Percentiles rank a stretch among this genome's conserved stretches.
These are phyloP conservation scores for Curvularia sp. DNA, from an alignment of 2,329 filamentous ascomycete genomes.

Conservation along the genomic window DNA sequence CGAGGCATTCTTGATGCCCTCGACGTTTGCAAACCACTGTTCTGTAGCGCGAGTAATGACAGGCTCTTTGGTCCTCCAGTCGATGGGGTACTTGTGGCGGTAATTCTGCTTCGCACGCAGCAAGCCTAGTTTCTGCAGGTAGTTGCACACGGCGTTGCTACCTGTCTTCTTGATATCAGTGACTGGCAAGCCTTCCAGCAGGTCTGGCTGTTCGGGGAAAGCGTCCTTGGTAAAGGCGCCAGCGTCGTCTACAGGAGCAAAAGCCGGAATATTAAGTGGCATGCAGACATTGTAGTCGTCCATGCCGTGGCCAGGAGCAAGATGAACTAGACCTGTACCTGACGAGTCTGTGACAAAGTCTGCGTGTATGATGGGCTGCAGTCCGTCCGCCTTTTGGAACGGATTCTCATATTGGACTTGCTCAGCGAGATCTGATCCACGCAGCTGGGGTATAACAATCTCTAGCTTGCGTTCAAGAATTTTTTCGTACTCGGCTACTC, in stretches of 20 bases:
- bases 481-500: constrained; percentile 63
- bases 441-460: constrained; percentile 63
- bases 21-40: constrained; percentile 97
- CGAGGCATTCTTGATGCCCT: constrained; percentile 76
- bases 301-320: constrained; percentile 93
- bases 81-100: constrained; percentile 94
- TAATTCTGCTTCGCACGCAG: constrained; percentile 75
- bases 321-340: constrained; percentile 94
- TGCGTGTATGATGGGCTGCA: constrained; percentile 78
- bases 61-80: constrained; percentile 94
- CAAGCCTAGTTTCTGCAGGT: constrained; percentile 61
- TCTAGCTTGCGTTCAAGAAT: constrained; percentile 46
- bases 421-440: constrained; percentile 69
- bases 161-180: constrained; percentile 66
- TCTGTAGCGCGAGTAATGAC: constrained; percentile 91
- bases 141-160: constrained; percentile 69
- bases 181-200: constrained; percentile 75
- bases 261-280: constrained; percentile 70
- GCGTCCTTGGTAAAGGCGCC: constrained; percentile 83
- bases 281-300: constrained; percentile 90
- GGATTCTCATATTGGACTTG: constrained; percentile 72
- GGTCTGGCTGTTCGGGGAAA: constrained; percentile 71
- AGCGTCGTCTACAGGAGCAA: constrained; percentile 82
- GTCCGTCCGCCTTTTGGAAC: constrained; percentile 66
- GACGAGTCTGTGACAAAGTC: constrained; percentile 89